phyloP scores from a whole-genome alignment of 768 basidiomycete genomes.

The Phallus indusiatus region DNA sequence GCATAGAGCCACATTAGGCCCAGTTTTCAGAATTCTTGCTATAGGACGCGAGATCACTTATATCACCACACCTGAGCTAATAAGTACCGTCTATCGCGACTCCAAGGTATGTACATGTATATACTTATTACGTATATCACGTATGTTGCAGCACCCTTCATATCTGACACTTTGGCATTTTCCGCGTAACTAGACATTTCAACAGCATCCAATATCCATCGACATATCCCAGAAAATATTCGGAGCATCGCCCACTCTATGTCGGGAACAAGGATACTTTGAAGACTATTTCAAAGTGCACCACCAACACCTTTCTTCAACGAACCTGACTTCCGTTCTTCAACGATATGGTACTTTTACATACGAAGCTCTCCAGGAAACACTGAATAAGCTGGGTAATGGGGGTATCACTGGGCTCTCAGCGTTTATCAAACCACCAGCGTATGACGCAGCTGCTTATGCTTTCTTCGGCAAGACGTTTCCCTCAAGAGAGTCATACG shows the following conservation, averaged over 20 bases:
- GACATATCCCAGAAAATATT: constrained; percentile 15
- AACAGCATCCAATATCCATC: too few relatives aligned
- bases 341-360: constrained; percentile 6
- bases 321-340: constrained; percentile 9
- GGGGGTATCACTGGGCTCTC: constrained; percentile 1
- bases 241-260: not conserved
- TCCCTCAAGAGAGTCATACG: constrained; percentile 9
- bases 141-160: too few relatives aligned
- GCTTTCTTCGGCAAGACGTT: constrained; percentile 17
- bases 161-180: too few relatives aligned
- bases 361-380: constrained; percentile 5
- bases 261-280: constrained; percentile 1
- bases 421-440: constrained; percentile 12
- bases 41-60: constrained; percentile 15
- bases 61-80: constrained; percentile 17
- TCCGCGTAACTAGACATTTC: too few relatives aligned
- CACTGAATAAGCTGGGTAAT: not conserved
- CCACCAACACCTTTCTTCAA: constrained; percentile 12
- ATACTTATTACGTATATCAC: too few relatives aligned
- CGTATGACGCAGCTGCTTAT: constrained; percentile 12
- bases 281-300: constrained; percentile 10
- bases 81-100: constrained; percentile 14
- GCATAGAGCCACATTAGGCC: constrained; percentile 13
- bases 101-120: constrained; percentile 10
- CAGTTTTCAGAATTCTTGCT: constrained; percentile 14